Base-by-base conservation (phyloP, 805 yeast genomes). In the Candida odintsovae region DNA sequence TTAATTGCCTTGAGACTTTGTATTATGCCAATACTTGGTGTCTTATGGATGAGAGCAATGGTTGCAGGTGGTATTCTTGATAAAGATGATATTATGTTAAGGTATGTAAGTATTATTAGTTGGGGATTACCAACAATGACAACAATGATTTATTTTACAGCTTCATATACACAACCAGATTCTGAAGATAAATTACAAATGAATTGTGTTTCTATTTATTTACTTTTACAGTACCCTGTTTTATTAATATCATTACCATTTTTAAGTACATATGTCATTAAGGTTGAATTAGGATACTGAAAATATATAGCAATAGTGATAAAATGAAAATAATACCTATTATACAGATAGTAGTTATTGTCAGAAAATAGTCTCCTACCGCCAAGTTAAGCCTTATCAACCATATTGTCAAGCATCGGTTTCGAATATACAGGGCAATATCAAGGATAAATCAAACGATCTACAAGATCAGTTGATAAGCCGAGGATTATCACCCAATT, bases 111-210 rank as follows among this genome's bases (percentile, higher is more conserved):
- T 56, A 82, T 84, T 26, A 71, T 89, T 31, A 79, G 82, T 13
- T 83, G 80, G 57, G 85, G 90, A 0, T 73, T 87, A 49, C 97
- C 97, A 0, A 83, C 86, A 42, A 95, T 96, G 2, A 90, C 97
- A 0, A 75, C 90, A 0, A 80, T 88, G 56, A 81, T 90, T 16
- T 90, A 89, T 63, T 73, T 90, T 50, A 89, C 97, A 2, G 90
- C 95, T 2, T 80, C 86, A 58, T 86, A 82, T 64, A 81, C 90
- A 2, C 90, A 89, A 11, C 50, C 56, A 13, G 47, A 43, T 16
- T 37, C 43, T 10, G 22, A 33, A 7, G 52, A 49, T 8, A 28
- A 39, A 21, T 12, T 43, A 9, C 52, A 49, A 18, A 49, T 49
- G 52, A 47, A 49, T 31, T 46, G 47, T 29, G 20, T 41, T 6